phyloP scores from a whole-genome alignment of 2,329 filamentous ascomycete genomes.

The Chrysosporium keratinophilum region DNA sequence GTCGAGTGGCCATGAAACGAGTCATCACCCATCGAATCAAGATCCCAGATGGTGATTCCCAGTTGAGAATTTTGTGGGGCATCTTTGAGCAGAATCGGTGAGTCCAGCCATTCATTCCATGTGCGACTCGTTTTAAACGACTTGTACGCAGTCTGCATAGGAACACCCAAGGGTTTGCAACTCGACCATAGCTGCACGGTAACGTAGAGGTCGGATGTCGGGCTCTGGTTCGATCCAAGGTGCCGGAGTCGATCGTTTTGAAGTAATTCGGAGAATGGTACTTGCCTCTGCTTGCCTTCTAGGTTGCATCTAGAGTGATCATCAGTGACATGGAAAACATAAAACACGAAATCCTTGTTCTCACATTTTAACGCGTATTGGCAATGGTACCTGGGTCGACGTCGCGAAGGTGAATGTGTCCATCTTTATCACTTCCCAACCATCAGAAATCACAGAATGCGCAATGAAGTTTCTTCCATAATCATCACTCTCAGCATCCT shows the following conservation, averaged over 20 bases:
- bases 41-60: slow-evolving; percentile 89
- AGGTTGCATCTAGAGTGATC: slow-evolving; percentile 51
- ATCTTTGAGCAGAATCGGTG: slow-evolving; percentile 75
- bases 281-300: slow-evolving; percentile 65
- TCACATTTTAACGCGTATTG: slow-evolving; percentile 55
- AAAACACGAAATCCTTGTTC: slow-evolving; percentile 23
- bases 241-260: slow-evolving; percentile 71
- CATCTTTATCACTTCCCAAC: slow-evolving; percentile 44
- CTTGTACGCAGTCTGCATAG: slow-evolving; percentile 86
- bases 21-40: slow-evolving; percentile 66
- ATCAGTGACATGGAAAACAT: slow-evolving; percentile 1
- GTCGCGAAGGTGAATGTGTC: slow-evolving; percentile 93
- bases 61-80: slow-evolving; percentile 73
- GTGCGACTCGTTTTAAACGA: slow-evolving; percentile 61
- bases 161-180: slow-evolving; percentile 86
- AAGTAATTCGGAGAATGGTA: slow-evolving; percentile 67
- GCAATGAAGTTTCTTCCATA: slow-evolving; percentile 4
- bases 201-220: slow-evolving; percentile 80
- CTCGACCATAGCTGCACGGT: slow-evolving; percentile 92
- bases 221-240: slow-evolving; percentile 72
- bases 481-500: background rate
- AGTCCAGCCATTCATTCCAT: slow-evolving; percentile 93
- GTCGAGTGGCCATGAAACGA: slow-evolving; percentile 65
- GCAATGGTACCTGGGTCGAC: slow-evolving; percentile 70
- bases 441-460: slow-evolving; percentile 1